These are phyloP conservation scores for Chaetomium cochliodes DNA, from an alignment of 495 filamentous ascomycete genomes.

Conservation along the genomic window DNA sequence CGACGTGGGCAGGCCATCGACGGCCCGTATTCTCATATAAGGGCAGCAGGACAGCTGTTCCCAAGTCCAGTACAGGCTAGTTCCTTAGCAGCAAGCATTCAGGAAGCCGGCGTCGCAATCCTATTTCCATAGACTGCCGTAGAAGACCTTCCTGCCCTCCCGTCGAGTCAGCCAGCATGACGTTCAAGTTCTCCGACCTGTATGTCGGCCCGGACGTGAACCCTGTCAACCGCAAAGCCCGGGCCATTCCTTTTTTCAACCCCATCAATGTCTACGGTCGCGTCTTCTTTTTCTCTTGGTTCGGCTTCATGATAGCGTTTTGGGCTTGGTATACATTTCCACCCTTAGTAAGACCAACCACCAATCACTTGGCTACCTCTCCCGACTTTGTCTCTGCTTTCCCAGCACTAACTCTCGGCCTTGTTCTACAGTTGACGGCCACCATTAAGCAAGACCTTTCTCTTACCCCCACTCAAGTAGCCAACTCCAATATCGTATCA, in stretches of 20 bases:
- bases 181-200: conserved; percentile 49
- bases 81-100: no score
- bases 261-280: conserved; percentile 77
- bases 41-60: no score
- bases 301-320: conserved; percentile 95
- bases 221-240: conserved; percentile 76
- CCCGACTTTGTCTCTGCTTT: not conserved
- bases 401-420: no score
- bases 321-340: conserved; percentile 89
- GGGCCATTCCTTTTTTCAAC: conserved; percentile 78
- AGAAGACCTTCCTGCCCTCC: no score
- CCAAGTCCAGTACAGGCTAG: no score
- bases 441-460: conserved; percentile 76
- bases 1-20: no score
- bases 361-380: not conserved
- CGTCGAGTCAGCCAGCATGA: conserved; percentile 28
- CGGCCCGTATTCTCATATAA: no score
- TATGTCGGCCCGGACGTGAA: conserved; percentile 66
- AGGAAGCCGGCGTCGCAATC: no score
- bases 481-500: conserved; percentile 91
- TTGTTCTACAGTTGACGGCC: conserved; percentile 52
- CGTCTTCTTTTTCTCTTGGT: conserved; percentile 92
- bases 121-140: no score
- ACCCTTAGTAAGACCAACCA: conserved; percentile 60
- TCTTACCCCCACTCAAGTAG: conserved; percentile 66